Base-by-base conservation (phyloP, 177 flowering plant genomes). In the Vitis hybrid region DNA sequence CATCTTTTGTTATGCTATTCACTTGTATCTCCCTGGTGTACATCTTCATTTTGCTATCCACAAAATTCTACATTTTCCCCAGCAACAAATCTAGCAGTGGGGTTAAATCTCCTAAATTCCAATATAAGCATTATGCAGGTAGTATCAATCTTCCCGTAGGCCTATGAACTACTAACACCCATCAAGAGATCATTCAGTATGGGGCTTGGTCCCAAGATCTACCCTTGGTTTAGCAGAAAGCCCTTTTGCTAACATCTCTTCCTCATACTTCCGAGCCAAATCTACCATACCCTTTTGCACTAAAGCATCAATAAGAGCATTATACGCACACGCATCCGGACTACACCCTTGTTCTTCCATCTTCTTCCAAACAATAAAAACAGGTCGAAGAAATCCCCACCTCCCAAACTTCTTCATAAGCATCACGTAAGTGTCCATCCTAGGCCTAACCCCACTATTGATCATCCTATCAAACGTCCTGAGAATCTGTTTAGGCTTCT, bases 331-430 rank as follows among this genome's bases (percentile, higher is more conserved):
- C 62, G 76, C 93, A 79, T 90, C 21, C 0, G 98, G 99, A 71
- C 93, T 87, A 65, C 80, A 78, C 2, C 97, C 92, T 48, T 79
- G 87, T 55, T 90, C 86, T 77, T 83, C 77, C 97, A 93, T 95
- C 80, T 82, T 89, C 68, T 88, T 74, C 97, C 99, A 95, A 12
- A 91, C 77, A 7, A 78, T 18, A 60, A 89, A 88, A 67, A 87
- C 88, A 0, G 91, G 92, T 51, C 93, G 75, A 51, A 95, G 96
- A 79, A 90, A 95, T 13, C 97, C 99, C 97, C 94, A 95, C 64
- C 91, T 84, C 71, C 94, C 96, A 84, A 93, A 95, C 77, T 90
- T 95, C 79, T 84, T 88, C 75, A 95, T 78, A 51, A 95, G 84
- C 99, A 95, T 85, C 71, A 93, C 97, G 80, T 81, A 93, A 2